Evolutionary conservation across 225 moss, liverwort and hornwort genomes (phyloP), one percentile per base, ranked within the genome.

Genomic region (Polytrichum formosum): DNA sequence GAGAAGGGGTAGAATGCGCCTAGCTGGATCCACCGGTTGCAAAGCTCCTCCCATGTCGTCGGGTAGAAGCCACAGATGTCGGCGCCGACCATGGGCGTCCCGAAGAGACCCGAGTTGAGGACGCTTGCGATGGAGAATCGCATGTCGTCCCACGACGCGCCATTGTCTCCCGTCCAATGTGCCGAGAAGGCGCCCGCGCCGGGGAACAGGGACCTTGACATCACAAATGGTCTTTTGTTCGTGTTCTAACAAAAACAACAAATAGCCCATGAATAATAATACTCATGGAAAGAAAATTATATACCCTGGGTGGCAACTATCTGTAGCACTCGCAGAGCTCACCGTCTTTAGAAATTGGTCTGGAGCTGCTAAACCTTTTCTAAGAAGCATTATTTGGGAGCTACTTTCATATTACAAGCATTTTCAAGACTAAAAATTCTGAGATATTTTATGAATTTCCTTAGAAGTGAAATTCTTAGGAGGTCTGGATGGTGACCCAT

Each of bases 81-180:
- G 1, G 92, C 95, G 0, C 95, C 95, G 7, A 88, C 91, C 92
- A 95, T 95, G 1, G 92, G 91, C 6, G 90, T 21, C 0, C 91
- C 95, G 9, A 91, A 86, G 16, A 95, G 27, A 19, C 95, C 92
- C 0, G 89, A 92, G 54, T 89, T 92, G 0, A 95, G 72, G 59
- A 89, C 74, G 37, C 92, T 88, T 16, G 87, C 86, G 26, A 95
- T 83, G 53, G 95, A 89, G 66, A 81, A 90, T 0, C 70, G 74
- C 30, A 95, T 66, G 28, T 92, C 91, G 0, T 85, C 64, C 87
- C 89, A 95, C 0, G 91, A 77, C 1, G 95, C 92, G 9, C 80
- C 79, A 56, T 92, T 95, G 73, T 95, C 95, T 4, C 95, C 95
- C 0, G 92, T 84, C 92, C 95, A 95, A 68, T 92, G 95, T 46